Evolutionary conservation across 2,329 filamentous ascomycete species (phyloP).

Genomic region (Trichoderma harzianum): DNA sequence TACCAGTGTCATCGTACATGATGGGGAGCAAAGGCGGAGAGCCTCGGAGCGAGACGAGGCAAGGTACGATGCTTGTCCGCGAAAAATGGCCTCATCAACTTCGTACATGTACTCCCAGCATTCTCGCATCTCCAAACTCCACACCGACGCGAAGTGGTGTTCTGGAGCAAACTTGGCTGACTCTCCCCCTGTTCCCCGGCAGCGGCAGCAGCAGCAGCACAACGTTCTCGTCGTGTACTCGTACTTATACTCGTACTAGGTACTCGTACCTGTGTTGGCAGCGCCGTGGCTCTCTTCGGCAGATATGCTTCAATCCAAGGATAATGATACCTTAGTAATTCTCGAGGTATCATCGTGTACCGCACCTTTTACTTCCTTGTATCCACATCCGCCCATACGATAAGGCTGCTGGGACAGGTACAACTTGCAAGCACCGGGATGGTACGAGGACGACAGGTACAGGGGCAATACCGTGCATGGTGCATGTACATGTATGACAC

Average conservation of each 20-base stretch:
- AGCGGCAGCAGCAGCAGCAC: neutral
- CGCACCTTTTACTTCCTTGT: neutral
- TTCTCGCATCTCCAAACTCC: conserved; percentile 7
- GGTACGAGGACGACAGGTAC: neutral
- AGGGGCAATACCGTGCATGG: neutral
- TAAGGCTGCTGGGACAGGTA: conserved; percentile 5
- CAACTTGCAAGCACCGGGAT: neutral
- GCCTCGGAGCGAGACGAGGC: neutral
- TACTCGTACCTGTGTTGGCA: neutral
- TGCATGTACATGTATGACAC: conserved; percentile 3
- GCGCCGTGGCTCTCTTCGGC: neutral
- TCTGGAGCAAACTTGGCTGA: neutral
- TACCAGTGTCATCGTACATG: neutral
- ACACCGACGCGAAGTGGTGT: neutral
- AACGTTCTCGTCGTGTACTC: neutral
- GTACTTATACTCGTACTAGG: no score
- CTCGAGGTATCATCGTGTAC: neutral
- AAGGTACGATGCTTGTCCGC: neutral
- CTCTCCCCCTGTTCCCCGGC: neutral
- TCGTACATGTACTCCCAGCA: neutral
- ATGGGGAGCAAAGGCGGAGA: neutral
- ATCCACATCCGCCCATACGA: neutral
- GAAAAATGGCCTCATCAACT: conserved; percentile 7
- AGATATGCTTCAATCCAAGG: neutral
- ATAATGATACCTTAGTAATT: neutral